Base-by-base conservation (phyloP, 805 yeast species). In the baker's yeast (Saccharomyces cerevisiae) region DNA sequence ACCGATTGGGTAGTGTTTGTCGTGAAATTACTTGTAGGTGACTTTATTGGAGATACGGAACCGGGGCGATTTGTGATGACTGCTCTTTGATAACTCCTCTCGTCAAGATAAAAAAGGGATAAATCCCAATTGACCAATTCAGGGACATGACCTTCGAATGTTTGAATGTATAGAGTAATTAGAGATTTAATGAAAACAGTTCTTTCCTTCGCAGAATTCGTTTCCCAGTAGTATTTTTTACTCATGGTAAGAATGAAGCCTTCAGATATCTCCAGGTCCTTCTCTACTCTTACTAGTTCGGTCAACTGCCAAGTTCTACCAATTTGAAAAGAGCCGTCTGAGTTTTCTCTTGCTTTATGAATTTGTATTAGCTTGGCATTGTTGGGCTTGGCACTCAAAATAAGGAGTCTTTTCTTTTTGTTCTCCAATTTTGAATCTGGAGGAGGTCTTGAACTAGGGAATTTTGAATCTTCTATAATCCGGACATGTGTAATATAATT, bases 261-360 rank as follows among this genome's bases (percentile, higher is more conserved):
- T 50, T 80, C 78, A 2, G 75, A 78, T 11, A 77, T 78, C 28
- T 71, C 77, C 31, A 57, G 52, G 56, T 84, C 88, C 53, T 79
- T 75, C 31, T 83, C 82, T 1, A 91, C 68, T 47, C 70, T 68
- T 3, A 75, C 68, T 58, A 92, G 73, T 61, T 88, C 95, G 56
- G 80, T 87, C 62, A 92, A 72, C 57, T 82, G 83, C 98, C 98
- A 91, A 2, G 96, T 86, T 63, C 97, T 79, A 31, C 98, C 98
- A 51, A 91, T 88, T 70, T 91, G 97, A 62, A 87, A 82, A 0
- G 83, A 69, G 0, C 87, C 84, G 60, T 87, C 87, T 9, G 79
- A 74, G 61, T 86, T 85, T 66, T 82, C 89, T 62, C 95, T 83
- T 1, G 95, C 96, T 70, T 92, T 91, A 67, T 90, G 96, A 11